Percentiles rank a stretch among this genome's conserved stretches.
phyloP scores from a whole-genome alignment of 139 green algal genomes.

The Coccomyxa sp. region DNA sequence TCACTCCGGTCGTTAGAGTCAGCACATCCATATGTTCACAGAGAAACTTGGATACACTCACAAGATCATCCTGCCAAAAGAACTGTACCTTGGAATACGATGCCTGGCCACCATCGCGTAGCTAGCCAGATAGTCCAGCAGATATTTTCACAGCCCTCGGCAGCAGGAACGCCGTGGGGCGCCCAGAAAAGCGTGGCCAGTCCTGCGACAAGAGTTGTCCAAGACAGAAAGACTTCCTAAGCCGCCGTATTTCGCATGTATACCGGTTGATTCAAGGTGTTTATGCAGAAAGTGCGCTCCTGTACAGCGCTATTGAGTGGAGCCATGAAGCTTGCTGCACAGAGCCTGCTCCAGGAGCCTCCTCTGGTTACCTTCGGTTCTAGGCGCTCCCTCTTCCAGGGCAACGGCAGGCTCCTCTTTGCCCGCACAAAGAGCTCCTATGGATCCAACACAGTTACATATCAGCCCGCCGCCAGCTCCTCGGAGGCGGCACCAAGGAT shows the following conservation, averaged over 20 bases:
- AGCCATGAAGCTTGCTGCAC: background rate
- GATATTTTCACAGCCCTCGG: background rate
- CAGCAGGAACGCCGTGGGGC: background rate
- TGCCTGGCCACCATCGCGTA: background rate
- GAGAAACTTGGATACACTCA: too few species aligned
- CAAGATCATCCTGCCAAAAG: too few species aligned
- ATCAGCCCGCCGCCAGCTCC: background rate
- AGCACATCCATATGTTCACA: too few species aligned
- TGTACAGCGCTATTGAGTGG: background rate
- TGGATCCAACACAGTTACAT: background rate
- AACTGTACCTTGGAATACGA: too few species aligned
- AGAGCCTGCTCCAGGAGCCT: background rate
- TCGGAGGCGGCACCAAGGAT: background rate
- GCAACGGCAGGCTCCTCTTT: background rate
- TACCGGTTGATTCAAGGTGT: background rate
- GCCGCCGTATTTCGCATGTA: background rate
- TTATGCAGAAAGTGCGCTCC: background rate
- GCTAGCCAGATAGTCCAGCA: background rate
- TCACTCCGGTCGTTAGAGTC: too few species aligned
- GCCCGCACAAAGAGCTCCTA: background rate
- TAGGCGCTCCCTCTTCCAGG: background rate
- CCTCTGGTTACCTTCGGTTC: background rate
- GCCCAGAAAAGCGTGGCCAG: background rate
- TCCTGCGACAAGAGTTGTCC: background rate
- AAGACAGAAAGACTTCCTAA: background rate